phyloP scores from a whole-genome alignment of 176 grass and related monocot species.

The Neostapfia colusana region DNA sequence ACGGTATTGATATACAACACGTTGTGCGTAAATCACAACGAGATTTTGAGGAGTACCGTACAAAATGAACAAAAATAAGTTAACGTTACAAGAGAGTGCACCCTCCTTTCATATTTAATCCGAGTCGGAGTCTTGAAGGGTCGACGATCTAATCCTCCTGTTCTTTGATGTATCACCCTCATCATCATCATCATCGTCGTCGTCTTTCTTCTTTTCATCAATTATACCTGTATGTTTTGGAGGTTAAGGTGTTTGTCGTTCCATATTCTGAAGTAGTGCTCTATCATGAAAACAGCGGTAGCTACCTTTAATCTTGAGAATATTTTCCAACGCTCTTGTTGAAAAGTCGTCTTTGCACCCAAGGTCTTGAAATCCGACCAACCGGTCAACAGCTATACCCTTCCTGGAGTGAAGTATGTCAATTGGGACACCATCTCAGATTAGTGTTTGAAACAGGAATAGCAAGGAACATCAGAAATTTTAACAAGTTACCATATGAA shows the following conservation, averaged over 20 bases:
- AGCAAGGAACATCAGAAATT: background rate
- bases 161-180: conserved; percentile 47
- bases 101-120: conserved; percentile 39
- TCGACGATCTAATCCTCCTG: conserved; percentile 71
- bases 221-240: conserved; percentile 66
- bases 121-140: conserved; percentile 69
- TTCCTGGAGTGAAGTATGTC: conserved; percentile 50
- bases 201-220: conserved; percentile 65
- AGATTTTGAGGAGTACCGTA: conserved; percentile 1
- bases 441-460: background rate
- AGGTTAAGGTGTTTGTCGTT: background rate
- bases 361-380: conserved; percentile 80
- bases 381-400: conserved; percentile 72
- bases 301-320: conserved; percentile 84
- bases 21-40: background rate
- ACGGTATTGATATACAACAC: conserved; percentile 25
- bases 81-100: background rate
- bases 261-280: background rate
- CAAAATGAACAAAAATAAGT: background rate
- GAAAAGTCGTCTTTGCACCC: conserved; percentile 86
- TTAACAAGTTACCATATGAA: background rate
- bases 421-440: background rate
- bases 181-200: conserved; percentile 45
- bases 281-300: background rate
- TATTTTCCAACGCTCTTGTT: conserved; percentile 68